These are phyloP conservation scores for Phytophthora cryptogea DNA, from an alignment of 352 stramenopile species.

Conservation along the genomic window DNA sequence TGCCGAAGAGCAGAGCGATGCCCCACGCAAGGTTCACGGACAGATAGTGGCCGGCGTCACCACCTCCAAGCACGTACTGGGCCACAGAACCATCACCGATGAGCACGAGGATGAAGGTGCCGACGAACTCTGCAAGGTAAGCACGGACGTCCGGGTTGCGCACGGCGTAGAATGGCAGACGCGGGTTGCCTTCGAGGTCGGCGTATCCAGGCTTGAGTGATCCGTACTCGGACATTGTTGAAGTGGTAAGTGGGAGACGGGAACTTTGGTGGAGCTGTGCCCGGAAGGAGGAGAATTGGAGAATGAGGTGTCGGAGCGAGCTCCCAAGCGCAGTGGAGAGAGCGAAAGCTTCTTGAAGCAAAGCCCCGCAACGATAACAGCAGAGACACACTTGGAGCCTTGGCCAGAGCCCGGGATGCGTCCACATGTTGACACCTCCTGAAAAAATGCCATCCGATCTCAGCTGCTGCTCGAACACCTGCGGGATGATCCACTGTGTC, in stretches of 20 bases:
- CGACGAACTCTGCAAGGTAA: conserved; percentile 63
- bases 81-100: conserved; percentile 61
- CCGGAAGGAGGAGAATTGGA: conserved; percentile 13
- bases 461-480: conserved; percentile 29
- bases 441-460: conserved; percentile 26
- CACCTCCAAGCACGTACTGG: conserved; percentile 51
- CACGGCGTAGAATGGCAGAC: conserved; percentile 35
- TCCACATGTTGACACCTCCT: conserved; percentile 21
- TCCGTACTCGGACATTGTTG: conserved; percentile 43
- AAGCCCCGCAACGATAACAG: conserved; percentile 6
- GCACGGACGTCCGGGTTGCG: conserved; percentile 34
- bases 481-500: conserved; percentile 11
- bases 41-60: conserved; percentile 49
- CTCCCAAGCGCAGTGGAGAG: neutral
- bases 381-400: conserved; percentile 17
- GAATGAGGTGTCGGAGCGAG: conserved; percentile 19
- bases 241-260: conserved; percentile 1
- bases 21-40: conserved; percentile 61
- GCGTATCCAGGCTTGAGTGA: conserved; percentile 33
- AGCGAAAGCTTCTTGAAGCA: conserved; percentile 20
- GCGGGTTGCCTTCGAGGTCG: conserved; percentile 34
- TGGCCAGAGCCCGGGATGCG: conserved; percentile 3
- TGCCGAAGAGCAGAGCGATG: conserved; percentile 61
- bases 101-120: conserved; percentile 63
- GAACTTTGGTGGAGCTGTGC: conserved; percentile 1